These are phyloP conservation scores for Lasiosphaeria hispida DNA, from an alignment of 495 filamentous ascomycete species.

Conservation along the genomic window DNA sequence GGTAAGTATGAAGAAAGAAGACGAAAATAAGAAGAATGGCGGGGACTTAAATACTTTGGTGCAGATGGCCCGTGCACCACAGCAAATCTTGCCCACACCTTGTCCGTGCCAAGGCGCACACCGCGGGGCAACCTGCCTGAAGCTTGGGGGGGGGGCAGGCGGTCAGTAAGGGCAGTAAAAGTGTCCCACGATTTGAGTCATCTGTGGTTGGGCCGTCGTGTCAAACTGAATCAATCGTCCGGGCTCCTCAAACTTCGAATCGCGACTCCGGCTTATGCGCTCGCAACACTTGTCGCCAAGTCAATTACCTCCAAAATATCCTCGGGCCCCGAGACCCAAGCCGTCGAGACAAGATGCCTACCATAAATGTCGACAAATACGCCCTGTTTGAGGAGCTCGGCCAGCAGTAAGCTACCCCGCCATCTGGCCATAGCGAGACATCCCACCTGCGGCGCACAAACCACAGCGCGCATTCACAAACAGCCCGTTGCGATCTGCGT, in stretches of 20 bases:
- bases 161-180: conserved; percentile 24
- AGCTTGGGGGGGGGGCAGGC: neutral
- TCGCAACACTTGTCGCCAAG: conserved; percentile 4
- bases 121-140: neutral
- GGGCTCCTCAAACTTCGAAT: conserved; percentile 8
- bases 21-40: conserved; percentile 14
- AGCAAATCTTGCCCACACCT: conserved; percentile 5
- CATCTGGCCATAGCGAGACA: conserved; percentile 14
- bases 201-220: conserved; percentile 21
- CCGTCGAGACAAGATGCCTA: conserved; percentile 62
- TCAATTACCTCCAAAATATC: conserved; percentile 16
- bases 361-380: conserved; percentile 91
- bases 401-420: conserved; percentile 63
- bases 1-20: conserved; percentile 34
- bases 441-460: neutral
- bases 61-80: conserved; percentile 21
- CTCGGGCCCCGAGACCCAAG: neutral
- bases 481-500: neutral
- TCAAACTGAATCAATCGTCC: conserved; percentile 20
- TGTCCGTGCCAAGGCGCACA: neutral
- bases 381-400: conserved; percentile 90
- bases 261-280: conserved; percentile 10
- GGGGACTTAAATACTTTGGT: neutral
- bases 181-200: conserved; percentile 35
- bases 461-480: neutral